phyloP scores from a whole-genome alignment of 225 moss, liverwort and hornwort species.

The Pseudoscleropodium purum region DNA sequence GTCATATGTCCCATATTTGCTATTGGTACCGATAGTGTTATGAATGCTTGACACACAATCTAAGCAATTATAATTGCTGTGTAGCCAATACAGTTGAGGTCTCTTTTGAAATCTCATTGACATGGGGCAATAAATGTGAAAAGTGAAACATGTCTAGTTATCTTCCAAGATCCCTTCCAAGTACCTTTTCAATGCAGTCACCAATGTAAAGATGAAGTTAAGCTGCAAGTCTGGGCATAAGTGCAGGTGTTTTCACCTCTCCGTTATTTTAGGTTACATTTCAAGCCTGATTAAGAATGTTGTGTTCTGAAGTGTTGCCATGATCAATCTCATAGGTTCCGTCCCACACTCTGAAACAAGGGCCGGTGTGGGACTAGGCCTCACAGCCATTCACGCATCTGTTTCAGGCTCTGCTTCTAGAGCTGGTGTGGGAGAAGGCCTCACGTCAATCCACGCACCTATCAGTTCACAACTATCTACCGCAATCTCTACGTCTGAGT shows the following conservation, averaged over 20 bases:
- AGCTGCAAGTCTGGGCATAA: not conserved
- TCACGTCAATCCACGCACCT: constrained; percentile 27
- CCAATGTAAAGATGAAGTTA: not conserved
- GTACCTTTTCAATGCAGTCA: not conserved
- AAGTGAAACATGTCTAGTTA: not conserved
- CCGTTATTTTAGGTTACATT: not conserved
- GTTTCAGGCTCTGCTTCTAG: constrained; percentile 9
- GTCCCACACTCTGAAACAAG: constrained; percentile 8
- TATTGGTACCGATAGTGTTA: not conserved
- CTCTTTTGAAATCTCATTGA: not conserved
- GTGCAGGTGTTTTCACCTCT: not conserved
- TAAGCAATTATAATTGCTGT: not conserved
- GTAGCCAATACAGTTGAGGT: not conserved
- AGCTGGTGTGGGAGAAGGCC: constrained; percentile 39
- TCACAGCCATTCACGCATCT: constrained; percentile 32
- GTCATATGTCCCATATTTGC: not conserved
- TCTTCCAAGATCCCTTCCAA: not conserved
- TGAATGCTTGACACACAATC: not conserved
- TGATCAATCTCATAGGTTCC: not conserved
- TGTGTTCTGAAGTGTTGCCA: not conserved
- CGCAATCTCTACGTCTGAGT: not conserved
- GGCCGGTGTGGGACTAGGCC: constrained; percentile 48
- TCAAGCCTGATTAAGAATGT: not conserved
- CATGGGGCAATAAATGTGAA: not conserved
- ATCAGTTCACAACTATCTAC: constrained; percentile 33